Evolutionary conservation across 2,329 filamentous ascomycete genomes (phyloP), one percentile per base, ranked within the genome.

Genomic region (Tolypocladium ovalisporum): DNA sequence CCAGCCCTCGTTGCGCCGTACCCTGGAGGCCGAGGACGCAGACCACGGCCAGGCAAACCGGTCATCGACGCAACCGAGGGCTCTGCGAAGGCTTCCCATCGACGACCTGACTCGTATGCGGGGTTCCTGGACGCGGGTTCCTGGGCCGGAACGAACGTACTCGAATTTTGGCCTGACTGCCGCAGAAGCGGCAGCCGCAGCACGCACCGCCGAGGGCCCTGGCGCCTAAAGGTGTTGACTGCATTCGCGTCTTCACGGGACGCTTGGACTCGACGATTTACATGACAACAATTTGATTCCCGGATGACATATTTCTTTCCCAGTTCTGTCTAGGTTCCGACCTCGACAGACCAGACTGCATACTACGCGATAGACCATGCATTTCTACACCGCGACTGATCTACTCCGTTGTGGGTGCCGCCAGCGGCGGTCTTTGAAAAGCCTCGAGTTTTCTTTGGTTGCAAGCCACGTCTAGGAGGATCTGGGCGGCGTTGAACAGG

Each of bases 1-100:
- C 40, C 81, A 80, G 60, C 74, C 75, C 54, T 72, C 81, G 61
- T 74, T 85, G 40, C 74, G 79, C 32, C 73, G 74, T 27, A 74
- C 74, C 10, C 65, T 83, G 19, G 73, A 75, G 44, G 67, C 67
- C 10, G 76, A 77, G 59, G 64, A 63, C 51, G 61, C 62, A 5
- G 13, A 13, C 42, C 52, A 44, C 40, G 24, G 52, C 52, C 56
- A 59, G 19, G 54, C 29, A 4, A 29, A 36, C 55, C 57, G 6
- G 56, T 57, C 51, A 19, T 8, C 53, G 24, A 24, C 37, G 27
- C 24, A 37, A 2, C 7, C 29, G n/a, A 37, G 17, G 5, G 42
- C 53, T 6, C 29, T 19, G 6, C 19, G 54, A 39, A 35, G 54
- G 39, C 51, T 49, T 34, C 37, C 15, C 4, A 17, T 36, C 4